These are phyloP conservation scores for Wickerhamiella infanticola DNA, from an alignment of 1,139 yeast genomes.

Conservation along the genomic window DNA sequence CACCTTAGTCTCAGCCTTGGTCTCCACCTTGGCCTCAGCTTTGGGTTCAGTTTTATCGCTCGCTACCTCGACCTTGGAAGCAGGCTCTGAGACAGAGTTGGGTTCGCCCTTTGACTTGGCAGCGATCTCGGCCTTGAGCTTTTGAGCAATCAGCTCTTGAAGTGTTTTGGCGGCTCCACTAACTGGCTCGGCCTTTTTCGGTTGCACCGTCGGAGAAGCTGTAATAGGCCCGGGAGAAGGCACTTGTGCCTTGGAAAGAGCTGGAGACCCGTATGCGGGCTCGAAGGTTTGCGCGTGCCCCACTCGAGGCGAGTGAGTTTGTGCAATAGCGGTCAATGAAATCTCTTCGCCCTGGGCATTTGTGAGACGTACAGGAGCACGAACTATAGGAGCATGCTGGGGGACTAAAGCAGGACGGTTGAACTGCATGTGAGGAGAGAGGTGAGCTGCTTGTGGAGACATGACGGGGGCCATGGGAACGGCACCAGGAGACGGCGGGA, in stretches of 20 bases:
- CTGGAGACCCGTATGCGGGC: not conserved
- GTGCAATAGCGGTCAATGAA: not conserved
- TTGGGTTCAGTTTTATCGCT: constrained; percentile 6
- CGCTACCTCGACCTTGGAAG: not conserved
- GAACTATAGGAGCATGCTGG: not conserved
- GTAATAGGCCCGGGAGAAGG: not conserved
- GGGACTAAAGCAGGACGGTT: not conserved
- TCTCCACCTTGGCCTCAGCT: constrained; percentile 6
- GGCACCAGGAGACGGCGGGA: not conserved
- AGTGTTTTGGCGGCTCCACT: not conserved
- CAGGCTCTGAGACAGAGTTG: not conserved
- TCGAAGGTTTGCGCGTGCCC: not conserved
- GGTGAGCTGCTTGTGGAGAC: not conserved
- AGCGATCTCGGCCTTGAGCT: not conserved
- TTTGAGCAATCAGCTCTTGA: constrained; percentile 3
- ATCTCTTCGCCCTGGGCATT: constrained; percentile 1
- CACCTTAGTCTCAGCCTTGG: constrained; percentile 9
- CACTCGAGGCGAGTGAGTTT: not conserved
- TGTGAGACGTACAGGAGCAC: constrained; percentile 2
- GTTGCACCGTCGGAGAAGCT: not conserved
- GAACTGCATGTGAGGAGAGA: not conserved
- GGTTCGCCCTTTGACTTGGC: not conserved
- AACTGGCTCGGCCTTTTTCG: constrained; percentile 2
- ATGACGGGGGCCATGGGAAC: not conserved
- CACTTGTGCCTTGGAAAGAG: not conserved